Conservation (phyloP, 192 early-diverging fungal genomes). For the Spinellus fusiger region DNA sequence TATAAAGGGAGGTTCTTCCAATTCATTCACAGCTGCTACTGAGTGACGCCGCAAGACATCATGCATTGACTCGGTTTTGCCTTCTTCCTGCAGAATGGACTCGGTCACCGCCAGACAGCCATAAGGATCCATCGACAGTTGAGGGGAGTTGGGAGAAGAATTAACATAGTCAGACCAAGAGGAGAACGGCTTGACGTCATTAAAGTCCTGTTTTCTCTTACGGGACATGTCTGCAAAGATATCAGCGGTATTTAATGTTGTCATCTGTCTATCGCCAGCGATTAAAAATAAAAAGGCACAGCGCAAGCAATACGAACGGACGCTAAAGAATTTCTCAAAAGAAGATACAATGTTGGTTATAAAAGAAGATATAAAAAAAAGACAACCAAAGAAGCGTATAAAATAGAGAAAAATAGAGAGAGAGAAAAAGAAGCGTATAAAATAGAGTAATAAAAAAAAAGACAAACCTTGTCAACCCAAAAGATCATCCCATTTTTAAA, state of each 20-base stretch:
- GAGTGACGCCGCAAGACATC: constrained; percentile 22
- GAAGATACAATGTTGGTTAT: not conserved
- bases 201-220: constrained; percentile 9
- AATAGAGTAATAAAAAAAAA: constrained; percentile 2
- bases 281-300: not conserved
- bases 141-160: constrained; percentile 5
- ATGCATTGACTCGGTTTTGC: not conserved
- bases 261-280: constrained; percentile 6
- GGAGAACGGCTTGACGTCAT: not conserved
- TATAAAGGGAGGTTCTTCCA: constrained; percentile 12
- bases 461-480: too few species aligned
- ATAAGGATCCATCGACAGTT: too few species aligned
- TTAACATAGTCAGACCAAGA: constrained; percentile 19
- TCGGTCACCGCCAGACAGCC: not conserved
- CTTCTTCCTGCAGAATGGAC: not conserved
- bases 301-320: too few species aligned
- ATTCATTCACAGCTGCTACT: constrained; percentile 22
- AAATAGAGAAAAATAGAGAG: not conserved
- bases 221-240: not conserved
- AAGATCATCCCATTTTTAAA: not conserved
- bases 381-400: not conserved
- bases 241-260: not conserved
- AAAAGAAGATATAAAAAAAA: constrained; percentile 1
- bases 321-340: not conserved
- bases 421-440: not conserved